Base-by-base conservation (phyloP, 2,329 filamentous ascomycete genomes). In the Volutella citrinella region DNA sequence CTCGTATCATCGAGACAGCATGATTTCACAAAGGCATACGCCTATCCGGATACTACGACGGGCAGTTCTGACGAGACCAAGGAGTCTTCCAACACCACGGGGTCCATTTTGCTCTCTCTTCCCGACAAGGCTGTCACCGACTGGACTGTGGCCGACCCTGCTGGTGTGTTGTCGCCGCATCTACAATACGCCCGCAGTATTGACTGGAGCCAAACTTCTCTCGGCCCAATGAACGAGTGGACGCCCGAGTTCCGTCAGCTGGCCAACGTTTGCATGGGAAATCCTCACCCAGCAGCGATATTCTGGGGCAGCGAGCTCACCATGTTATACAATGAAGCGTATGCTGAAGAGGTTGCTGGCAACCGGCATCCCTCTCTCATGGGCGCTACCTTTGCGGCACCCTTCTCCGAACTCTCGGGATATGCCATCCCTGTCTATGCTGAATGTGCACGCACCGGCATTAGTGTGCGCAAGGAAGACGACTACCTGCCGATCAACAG, bases 261-360 rank as follows among this genome's bases (percentile, higher is more conserved):
- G 4, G 59, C 55, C 11, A 64, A 65, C 14, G 48, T 68, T 0
- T 52, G 58, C 22, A 60, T 67, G 46, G 42, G 36, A 9, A 64
- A 67, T 26, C 60, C 59, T 0, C 52, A 59, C 18, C 72, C 73
- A 1, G 67, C 68, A 4, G 72, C 70, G 3, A 68, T 79, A 57
- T 81, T 81, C 48, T 81, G 78, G 77, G 78, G 78, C 3, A 65
- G 64, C 12, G 77, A 82, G 19, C 61, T 80, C 30, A 72, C 80
- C 4, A 75, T 77, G 32, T 71, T 82, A 4, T 82, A 82, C 56
- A 82, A 82, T 36, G 78, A 82, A 50, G 71, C 76, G 0, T 82
- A 64, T 21, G 59, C 80, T 29, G 56, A 63, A 24, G 54, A 72
- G 23, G 67, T 82, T 5, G 77, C 78, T 7, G 79, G 78, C 5